Evolutionary conservation across 2,329 filamentous ascomycete genomes (phyloP).

Genomic region (Penicillium janthinellum): DNA sequence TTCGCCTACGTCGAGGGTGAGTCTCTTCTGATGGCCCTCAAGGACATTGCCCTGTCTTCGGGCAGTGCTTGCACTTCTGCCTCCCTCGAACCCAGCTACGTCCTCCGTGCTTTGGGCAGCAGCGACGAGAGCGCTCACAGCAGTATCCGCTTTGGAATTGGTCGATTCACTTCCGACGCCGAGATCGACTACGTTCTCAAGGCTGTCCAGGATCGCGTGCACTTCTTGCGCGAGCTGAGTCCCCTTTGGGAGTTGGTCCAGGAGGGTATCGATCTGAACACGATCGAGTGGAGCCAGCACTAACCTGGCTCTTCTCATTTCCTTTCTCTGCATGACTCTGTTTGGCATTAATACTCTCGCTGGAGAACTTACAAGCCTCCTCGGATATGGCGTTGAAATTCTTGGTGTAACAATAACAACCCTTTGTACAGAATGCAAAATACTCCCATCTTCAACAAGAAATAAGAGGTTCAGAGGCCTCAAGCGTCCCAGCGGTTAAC

Average conservation of each 20-base stretch:
- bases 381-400: slow-evolving; percentile 22
- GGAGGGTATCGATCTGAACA: slow-evolving; percentile 91
- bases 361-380: slow-evolving; percentile 18
- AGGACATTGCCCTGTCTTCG: slow-evolving; percentile 95
- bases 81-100: slow-evolving; percentile 94
- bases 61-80: slow-evolving; percentile 97
- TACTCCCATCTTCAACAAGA: slow-evolving; percentile 16
- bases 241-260: slow-evolving; percentile 97
- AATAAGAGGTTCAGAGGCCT: neutral
- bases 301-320: slow-evolving; percentile 48
- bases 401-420: slow-evolving; percentile 25
- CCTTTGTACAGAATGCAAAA: slow-evolving; percentile 29
- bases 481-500: neutral
- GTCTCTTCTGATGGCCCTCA: slow-evolving; percentile 95
- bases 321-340: slow-evolving; percentile 9
- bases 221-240: slow-evolving; percentile 90
- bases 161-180: slow-evolving; percentile 88
- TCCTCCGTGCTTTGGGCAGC: slow-evolving; percentile 88
- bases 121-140: slow-evolving; percentile 97
- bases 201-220: slow-evolving; percentile 86
- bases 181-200: slow-evolving; percentile 98
- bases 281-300: slow-evolving; percentile 98
- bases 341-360: slow-evolving; percentile 24
- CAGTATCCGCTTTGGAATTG: slow-evolving; percentile 96
- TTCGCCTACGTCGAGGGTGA: slow-evolving; percentile 99